A percentile compares a stretch with the other conserved stretches of the same genome.
Conservation (phyloP, 192 early-diverging fungal species). For the Haplosporangium gracile region DNA sequence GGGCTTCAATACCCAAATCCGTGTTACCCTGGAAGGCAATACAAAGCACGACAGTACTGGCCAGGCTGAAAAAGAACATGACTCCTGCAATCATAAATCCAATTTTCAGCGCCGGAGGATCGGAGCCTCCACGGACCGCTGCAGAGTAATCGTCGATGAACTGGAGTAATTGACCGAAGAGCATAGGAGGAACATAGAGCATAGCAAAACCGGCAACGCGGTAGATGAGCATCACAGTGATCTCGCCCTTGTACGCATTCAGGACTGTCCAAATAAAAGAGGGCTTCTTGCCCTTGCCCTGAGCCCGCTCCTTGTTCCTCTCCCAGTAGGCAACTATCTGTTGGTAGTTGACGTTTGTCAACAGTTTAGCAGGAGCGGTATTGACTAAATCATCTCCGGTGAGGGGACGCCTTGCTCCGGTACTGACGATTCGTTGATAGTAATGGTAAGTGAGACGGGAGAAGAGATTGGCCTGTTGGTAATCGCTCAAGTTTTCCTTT, state of each 20-base stretch:
- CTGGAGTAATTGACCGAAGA: slow-evolving; percentile 31
- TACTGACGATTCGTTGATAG: slow-evolving; percentile 23
- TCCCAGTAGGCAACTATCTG: slow-evolving; percentile 14
- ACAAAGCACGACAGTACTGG: neutral
- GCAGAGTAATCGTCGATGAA: slow-evolving; percentile 37
- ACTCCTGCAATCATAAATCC: slow-evolving; percentile 27
- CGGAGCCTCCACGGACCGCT: slow-evolving; percentile 1
- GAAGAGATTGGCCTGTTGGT: slow-evolving; percentile 28
- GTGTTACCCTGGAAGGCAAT: slow-evolving; percentile 42
- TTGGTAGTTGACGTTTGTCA: slow-evolving; percentile 23
- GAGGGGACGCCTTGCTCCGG: slow-evolving; percentile 38
- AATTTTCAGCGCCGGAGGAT: slow-evolving; percentile 6
- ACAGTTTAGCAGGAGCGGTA: slow-evolving; percentile 8
- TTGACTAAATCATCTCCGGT: slow-evolving; percentile 23
- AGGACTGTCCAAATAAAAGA: slow-evolving; percentile 36
- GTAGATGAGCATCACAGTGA: neutral
- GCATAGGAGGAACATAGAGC: slow-evolving; percentile 25
- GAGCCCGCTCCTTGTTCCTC: neutral
- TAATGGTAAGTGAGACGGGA: slow-evolving; percentile 27
- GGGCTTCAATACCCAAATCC: slow-evolving; percentile 73
- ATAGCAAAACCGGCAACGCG: slow-evolving; percentile 10
- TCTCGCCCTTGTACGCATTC: slow-evolving; percentile 10
- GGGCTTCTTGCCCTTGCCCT: neutral
- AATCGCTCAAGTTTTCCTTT: slow-evolving; percentile 28
- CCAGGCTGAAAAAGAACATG: slow-evolving; percentile 29